Evolutionary conservation across 805 yeast species (phyloP), one percentile per base, ranked within the genome.

Genomic region (Hanseniaspora jakobsenii): DNA sequence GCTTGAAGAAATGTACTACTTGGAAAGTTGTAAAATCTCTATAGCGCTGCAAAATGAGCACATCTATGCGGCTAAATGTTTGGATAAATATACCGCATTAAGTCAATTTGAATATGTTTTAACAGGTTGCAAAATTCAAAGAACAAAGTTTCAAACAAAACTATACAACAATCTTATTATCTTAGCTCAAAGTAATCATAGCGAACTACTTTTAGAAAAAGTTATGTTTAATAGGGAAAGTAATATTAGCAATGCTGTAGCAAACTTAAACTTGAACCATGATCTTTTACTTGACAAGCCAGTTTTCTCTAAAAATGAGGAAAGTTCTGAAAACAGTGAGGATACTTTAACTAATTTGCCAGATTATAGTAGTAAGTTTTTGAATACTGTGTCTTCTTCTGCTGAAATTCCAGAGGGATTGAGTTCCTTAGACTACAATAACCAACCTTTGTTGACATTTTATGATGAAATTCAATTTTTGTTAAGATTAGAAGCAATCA

Each of bases 51-150:
- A 73, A 40, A 69, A 81, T 19, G 93, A 82, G 54, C 73, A 75
- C 50, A 58, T 77, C 27, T 38, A 38, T 23, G 69, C 80, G 1
- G 60, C 70, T 18, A 75, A 77, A 6, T 67, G 74, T 4, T 63
- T 82, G 49, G 60, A 64, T 1, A 70, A 70, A 49, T 83, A 78
- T 2, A 71, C 74, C 35, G 69, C 71, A 12, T 56, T 79, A 9
- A 75, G 86, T 0, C 71, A 74, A 1, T 67, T 85, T 37, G 64
- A 72, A 39, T 72, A 78, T 51, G 72, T 78, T 0, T 63, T 89
- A 36, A 81, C 96, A 1, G 97, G 97, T 52, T 82, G 91, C 46
- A 77, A 77, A 52, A 95, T 95, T 8, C 80, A 77, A 57, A 70
- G 91, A 56, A 89, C 97, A 3, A 82, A 82, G 59, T 83, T 66